These are phyloP conservation scores for Basidioascus undulatus DNA, from an alignment of 768 basidiomycete genomes.

Conservation along the genomic window DNA sequence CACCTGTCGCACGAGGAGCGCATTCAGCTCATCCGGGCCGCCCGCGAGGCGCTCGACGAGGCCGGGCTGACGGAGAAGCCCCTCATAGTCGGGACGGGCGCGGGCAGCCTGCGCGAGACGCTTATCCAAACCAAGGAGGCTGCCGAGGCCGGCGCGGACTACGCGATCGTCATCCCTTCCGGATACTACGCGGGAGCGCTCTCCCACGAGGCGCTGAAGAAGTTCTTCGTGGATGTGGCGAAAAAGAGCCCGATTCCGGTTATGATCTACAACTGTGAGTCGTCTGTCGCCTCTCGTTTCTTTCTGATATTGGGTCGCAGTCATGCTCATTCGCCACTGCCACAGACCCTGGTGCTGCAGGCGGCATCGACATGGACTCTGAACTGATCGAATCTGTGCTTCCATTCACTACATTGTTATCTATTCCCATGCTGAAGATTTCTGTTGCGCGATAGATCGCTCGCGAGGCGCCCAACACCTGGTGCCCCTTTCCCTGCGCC, in stretches of 20 bases:
- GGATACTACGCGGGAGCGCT: constrained; percentile 16
- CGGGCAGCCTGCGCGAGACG: constrained; percentile 60
- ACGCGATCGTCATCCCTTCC: constrained; percentile 56
- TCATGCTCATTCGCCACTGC: background rate
- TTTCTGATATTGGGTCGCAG: background rate
- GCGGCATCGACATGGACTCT: constrained; percentile 77
- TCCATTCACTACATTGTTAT: too few relatives aligned
- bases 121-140: constrained; percentile 50
- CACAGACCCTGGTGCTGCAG: constrained; percentile 59
- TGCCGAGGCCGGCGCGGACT: constrained; percentile 65
- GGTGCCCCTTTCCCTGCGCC: too few relatives aligned
- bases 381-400: constrained; percentile 64
- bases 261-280: constrained; percentile 66
- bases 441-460: too few relatives aligned
- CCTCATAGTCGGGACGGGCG: constrained; percentile 60
- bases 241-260: constrained; percentile 65
- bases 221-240: constrained; percentile 51
- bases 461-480: constrained; percentile 46
- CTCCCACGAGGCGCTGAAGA: constrained; percentile 42
- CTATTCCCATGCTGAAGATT: too few relatives aligned
- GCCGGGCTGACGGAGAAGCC: constrained; percentile 36
- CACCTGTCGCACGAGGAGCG: constrained; percentile 50
- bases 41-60: constrained; percentile 44
- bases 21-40: constrained; percentile 33
- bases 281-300: background rate